Evolutionary conservation across 352 stramenopile species (phyloP), one percentile per base, ranked within the genome.

Genomic region (Phytophthora lateralis): DNA sequence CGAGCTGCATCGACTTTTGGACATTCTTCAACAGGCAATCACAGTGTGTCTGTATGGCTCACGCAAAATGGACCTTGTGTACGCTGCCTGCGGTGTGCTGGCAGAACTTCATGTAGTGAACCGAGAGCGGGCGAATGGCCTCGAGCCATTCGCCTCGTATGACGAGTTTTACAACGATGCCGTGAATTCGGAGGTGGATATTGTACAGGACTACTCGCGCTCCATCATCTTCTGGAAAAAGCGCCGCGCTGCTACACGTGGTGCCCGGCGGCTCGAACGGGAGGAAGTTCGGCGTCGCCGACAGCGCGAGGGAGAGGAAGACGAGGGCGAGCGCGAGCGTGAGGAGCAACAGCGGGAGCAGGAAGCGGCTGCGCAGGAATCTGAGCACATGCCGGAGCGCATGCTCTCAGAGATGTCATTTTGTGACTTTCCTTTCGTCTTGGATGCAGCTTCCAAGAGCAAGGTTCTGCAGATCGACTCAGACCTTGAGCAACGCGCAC

Each of bases 81-180:
- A 90, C 65, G 82, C 85, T 2, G 74, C 75, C 8, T 93, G 82
- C 29, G 70, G 76, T 7, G 73, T 93, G 5, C 43, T 93, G 15
- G 76, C 84, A 29, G 69, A 91, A 35, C 70, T 93, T n/a, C 74
- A 91, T 29, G 60, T 67, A 42, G 80, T 93, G 45, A 93, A 93
- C 43, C 37, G 60, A 21, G 50, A 70, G 17, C 71, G 81, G 21
- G 42, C 32, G 14, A 39, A 60, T 50, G 56, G 54, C 6, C 27
- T 54, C 2, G 70, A 72, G 12, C 62, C 63, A 10, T 91, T 91
- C 66, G 79, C 79, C 6, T 73, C 64, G 2, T 91, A 89, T 54
- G 69, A 87, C 9, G 82, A 88, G 43, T 91, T 93, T 54, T 93
- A 93, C 55, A 93, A 93, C 52, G 85, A 93, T 32, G 85, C 85